Conservation (phyloP, 768 basidiomycete genomes). For the Tephrocybe rancida region DNA sequence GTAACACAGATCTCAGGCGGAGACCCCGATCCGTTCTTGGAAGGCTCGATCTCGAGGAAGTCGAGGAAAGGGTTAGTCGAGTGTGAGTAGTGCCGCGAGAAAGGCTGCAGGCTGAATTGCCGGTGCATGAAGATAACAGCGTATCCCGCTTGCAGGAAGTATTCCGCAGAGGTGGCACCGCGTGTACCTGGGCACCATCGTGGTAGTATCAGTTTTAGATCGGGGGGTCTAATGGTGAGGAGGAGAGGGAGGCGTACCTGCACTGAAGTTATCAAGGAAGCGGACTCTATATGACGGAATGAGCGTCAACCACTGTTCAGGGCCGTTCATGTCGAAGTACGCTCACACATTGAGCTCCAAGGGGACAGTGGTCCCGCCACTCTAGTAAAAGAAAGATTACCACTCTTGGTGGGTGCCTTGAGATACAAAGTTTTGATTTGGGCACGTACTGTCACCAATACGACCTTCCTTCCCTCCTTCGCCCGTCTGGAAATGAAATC, state of each 20-base stretch:
- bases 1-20: slow-evolving; percentile 66
- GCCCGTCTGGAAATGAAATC: slow-evolving; percentile 74
- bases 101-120: slow-evolving; percentile 96
- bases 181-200: slow-evolving; percentile 70
- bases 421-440: background rate
- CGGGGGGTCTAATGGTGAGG: slow-evolving; percentile 8
- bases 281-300: slow-evolving; percentile 70
- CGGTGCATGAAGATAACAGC: slow-evolving; percentile 99
- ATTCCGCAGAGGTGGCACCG: slow-evolving; percentile 97
- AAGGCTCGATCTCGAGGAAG: slow-evolving; percentile 73
- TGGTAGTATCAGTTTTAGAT: background rate
- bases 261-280: slow-evolving; percentile 98
- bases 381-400: slow-evolving; percentile 51
- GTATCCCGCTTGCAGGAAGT: slow-evolving; percentile 92
- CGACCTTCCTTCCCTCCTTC: slow-evolving; percentile 70
- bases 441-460: slow-evolving; percentile 86
- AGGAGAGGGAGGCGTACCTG: slow-evolving; percentile 57
- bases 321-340: slow-evolving; percentile 23
- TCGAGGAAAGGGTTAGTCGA: slow-evolving; percentile 98
- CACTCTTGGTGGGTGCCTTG: background rate
- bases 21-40: slow-evolving; percentile 20
- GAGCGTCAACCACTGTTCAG: slow-evolving; percentile 20
- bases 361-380: slow-evolving; percentile 97
- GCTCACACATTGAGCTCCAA: slow-evolving; percentile 99
- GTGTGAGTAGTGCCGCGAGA: slow-evolving; percentile 97